phyloP scores from a whole-genome alignment of 148 eudicot genomes.

The Euryodendron excelsum region DNA sequence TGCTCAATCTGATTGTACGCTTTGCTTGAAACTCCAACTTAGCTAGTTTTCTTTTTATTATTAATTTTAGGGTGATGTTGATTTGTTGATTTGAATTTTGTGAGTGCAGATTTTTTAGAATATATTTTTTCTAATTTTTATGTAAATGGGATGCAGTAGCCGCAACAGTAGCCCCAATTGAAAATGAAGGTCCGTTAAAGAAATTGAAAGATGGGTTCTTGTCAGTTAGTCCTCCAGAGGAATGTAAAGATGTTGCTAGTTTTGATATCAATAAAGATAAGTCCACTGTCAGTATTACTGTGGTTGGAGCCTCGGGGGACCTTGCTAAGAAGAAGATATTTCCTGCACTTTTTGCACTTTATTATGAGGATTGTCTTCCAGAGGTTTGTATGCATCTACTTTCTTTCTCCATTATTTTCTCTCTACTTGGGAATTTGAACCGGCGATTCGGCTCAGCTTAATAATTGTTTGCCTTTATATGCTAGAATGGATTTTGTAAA shows the following conservation, averaged over 20 bases:
- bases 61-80: background rate
- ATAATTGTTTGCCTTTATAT: background rate
- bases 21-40: background rate
- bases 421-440: background rate
- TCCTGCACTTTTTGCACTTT: slow-evolving; percentile 98
- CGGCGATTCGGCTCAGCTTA: background rate
- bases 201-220: slow-evolving; percentile 45
- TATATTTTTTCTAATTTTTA: background rate
- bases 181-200: slow-evolving; percentile 38
- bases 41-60: background rate
- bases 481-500: background rate
- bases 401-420: slow-evolving; percentile 7
- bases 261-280: slow-evolving; percentile 45
- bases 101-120: background rate
- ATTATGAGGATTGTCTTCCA: slow-evolving; percentile 85
- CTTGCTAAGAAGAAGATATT: slow-evolving; percentile 98
- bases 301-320: slow-evolving; percentile 98
- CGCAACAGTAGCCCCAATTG: slow-evolving; percentile 35
- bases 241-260: slow-evolving; percentile 29
- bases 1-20: background rate
- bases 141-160: slow-evolving; percentile 41
- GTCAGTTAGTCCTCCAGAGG: slow-evolving; percentile 42
- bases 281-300: slow-evolving; percentile 90
- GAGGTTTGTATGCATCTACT: slow-evolving; percentile 47
- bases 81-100: background rate